Base-by-base conservation (phyloP, 1,284 basidiomycete genomes). In the Anthracocystis setariae region DNA sequence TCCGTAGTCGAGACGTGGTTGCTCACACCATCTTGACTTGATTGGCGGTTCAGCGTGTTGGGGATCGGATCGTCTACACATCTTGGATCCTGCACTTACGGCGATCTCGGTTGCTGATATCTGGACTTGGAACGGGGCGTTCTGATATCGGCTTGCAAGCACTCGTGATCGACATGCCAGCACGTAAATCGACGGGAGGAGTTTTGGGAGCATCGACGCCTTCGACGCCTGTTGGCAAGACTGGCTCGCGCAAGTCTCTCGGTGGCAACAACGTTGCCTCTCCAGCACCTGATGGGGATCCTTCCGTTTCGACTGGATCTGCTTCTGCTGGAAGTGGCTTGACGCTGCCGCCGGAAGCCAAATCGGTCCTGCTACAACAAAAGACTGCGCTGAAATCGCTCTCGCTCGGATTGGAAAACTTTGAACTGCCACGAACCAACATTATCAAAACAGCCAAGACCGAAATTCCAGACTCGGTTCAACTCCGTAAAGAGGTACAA, bases 401-500 rank as follows among this genome's bases (percentile, higher is more conserved):
- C 40, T 23, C 40, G n/a, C 18, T 25, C 37, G 72, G 72, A 8
- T 91, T 95, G 40, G 91, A 92, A 71, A 90, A 91, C 76, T 93
- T 89, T 80, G 92, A 94, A 78, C 85, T 94, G 2, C 93, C 93
- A 2, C 91, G 91, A 77, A 88, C 88, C 55, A 84, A 91, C 32
- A 88, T 94, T 47, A 90, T 89, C 24, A 91, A 89, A 83, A 89
- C 94, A 44, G 92, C 92, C 38, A 93, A 92, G 82, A 89, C 83
- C 17, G 84, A 63, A 25, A 85, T 94, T 13, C 91, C 92, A 5
- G 91, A 93, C 9, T 90, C 89, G 70, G 88, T 90, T 5, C 93
- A 94, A 80, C 84, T 95, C 63, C 91, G 93, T 76, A 93, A 93
- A 75, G 93, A 95, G 66, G 91, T 90, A 0, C 88, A 92, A 0